A percentile compares a stretch with the other conserved stretches of the same genome.
These are phyloP conservation scores for Apophysomyces variabilis DNA, from an alignment of 371 early-diverging fungal species.

Conservation along the genomic window DNA sequence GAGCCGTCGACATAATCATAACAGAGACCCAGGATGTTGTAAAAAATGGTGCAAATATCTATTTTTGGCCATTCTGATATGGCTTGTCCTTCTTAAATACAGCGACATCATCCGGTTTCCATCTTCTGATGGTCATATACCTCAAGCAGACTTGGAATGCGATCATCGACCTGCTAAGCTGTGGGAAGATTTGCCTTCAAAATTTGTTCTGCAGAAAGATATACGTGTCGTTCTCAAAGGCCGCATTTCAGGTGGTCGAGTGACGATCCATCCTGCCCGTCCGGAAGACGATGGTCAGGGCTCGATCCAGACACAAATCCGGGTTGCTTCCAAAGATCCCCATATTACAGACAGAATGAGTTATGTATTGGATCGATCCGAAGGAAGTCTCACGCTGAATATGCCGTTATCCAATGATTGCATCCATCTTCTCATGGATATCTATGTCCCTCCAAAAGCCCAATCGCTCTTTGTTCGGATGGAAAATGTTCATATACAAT, in stretches of 20 bases:
- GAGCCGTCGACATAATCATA: background rate
- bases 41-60: conserved; percentile 30
- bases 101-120: conserved; percentile 10
- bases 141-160: conserved; percentile 10
- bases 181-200: conserved; percentile 23
- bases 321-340: conserved; percentile 10
- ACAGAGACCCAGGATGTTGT: conserved; percentile 20
- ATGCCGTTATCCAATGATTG: background rate
- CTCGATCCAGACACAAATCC: conserved; percentile 15
- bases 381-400: background rate
- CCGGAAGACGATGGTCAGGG: conserved; percentile 14
- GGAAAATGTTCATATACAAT: conserved; percentile 16
- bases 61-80: conserved; percentile 21
- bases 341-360: conserved; percentile 4
- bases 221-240: conserved; percentile 17
- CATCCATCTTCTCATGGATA: conserved; percentile 17
- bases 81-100: conserved; percentile 27
- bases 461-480: conserved; percentile 14
- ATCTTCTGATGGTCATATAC: background rate
- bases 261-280: conserved; percentile 16
- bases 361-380: conserved; percentile 13
- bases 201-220: conserved; percentile 19
- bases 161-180: conserved; percentile 5
- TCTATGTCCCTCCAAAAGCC: conserved; percentile 23
- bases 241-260: conserved; percentile 14